Percentiles rank a stretch among this genome's conserved stretches.
These are phyloP conservation scores for Lanmaoa pseudosensibilis DNA, from an alignment of 768 basidiomycete genomes.

Conservation along the genomic window DNA sequence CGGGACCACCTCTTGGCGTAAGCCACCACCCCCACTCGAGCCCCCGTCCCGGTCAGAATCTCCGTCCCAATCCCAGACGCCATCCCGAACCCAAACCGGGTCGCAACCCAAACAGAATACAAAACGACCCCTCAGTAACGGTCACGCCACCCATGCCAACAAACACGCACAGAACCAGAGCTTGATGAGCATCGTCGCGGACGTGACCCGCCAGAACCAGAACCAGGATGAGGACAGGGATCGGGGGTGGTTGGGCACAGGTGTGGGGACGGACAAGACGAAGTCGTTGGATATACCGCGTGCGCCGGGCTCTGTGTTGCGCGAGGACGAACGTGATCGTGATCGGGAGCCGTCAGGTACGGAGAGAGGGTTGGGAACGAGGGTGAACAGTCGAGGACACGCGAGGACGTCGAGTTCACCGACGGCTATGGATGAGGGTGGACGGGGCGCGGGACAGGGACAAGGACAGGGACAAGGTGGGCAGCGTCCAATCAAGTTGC, in stretches of 20 bases:
- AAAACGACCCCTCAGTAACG: slow-evolving; percentile 10
- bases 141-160: slow-evolving; percentile 8
- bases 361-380: background rate
- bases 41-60: background rate
- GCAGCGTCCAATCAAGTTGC: slow-evolving; percentile 42
- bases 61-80: background rate
- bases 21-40: slow-evolving; percentile 4
- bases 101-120: slow-evolving; percentile 7
- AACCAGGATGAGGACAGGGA: background rate
- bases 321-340: background rate
- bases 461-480: background rate
- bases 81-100: background rate
- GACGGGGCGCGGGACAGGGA: background rate
- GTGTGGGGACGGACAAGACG: background rate
- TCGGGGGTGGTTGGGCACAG: background rate
- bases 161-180: slow-evolving; percentile 31
- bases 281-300: slow-evolving; percentile 28
- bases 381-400: background rate
- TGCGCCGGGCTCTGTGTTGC: slow-evolving; percentile 16
- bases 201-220: slow-evolving; percentile 46
- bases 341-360: background rate
- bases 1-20: slow-evolving; percentile 9
- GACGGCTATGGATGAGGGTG: background rate
- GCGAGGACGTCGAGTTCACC: background rate
- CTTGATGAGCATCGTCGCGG: slow-evolving; percentile 71